Evolutionary conservation across 2,329 filamentous ascomycete genomes (phyloP).

Genomic region (Chrysoporthe deuterocubensis): DNA sequence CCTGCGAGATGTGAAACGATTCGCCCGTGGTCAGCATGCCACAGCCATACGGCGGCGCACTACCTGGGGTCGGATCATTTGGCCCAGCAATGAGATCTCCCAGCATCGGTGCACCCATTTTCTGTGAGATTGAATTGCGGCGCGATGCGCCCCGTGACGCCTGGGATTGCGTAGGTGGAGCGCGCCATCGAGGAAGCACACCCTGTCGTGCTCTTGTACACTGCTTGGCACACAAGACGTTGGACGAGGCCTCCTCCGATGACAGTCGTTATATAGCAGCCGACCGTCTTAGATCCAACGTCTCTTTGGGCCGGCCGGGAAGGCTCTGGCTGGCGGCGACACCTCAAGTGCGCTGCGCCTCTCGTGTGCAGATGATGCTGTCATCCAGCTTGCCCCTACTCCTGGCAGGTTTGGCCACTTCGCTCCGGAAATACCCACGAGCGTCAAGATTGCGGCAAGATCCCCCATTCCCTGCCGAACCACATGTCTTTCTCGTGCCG

Average conservation of each 20-base stretch:
- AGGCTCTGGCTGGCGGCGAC: neutral
- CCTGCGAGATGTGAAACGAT: slow-evolving; percentile 12
- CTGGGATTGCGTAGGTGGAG: slow-evolving; percentile 13
- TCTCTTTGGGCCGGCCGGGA: neutral
- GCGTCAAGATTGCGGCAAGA: neutral
- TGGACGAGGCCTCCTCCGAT: neutral
- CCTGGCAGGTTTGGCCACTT: neutral
- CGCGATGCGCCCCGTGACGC: slow-evolving; percentile 16
- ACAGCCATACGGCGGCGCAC: slow-evolving; percentile 1
- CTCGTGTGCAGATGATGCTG: neutral
- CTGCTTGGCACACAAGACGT: neutral
- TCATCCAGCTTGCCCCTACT: neutral
- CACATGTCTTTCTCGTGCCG: slow-evolving; percentile 2
- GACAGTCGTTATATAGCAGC: neutral
- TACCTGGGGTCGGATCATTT: slow-evolving; percentile 4
- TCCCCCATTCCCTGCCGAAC: neutral
- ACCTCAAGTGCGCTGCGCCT: neutral
- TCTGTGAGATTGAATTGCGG: neutral
- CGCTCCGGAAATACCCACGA: neutral
- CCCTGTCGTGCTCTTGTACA: neutral
- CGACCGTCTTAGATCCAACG: neutral
- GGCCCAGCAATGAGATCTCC: slow-evolving; percentile 5
- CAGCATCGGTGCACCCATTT: neutral
- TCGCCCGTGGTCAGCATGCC: neutral
- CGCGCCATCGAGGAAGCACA: slow-evolving; percentile 11